Conservation (phyloP, 129 eudicot species). For the Daucus carota region DH1_v3.0 NC_030386.2:21015501-21016000, state of each 20-base stretch:
- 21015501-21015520: not conserved
- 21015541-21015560: not conserved
- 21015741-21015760: not conserved
- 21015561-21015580: not conserved
- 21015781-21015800: too few species aligned
- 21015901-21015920: too few species aligned
- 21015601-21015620: not conserved
- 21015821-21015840: too few species aligned
- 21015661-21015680: not conserved
- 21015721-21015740: not conserved
- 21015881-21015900: too few species aligned
- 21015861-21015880: too few species aligned
- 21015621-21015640: not conserved
- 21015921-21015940: too few species aligned
- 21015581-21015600: not conserved
- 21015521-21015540: not conserved
- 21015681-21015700: not conserved
- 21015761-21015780: not conserved
- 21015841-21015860: too few species aligned
- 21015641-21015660: not conserved
- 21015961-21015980: too few species aligned
- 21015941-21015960: too few species aligned
- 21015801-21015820: too few species aligned
- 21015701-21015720: not conserved
- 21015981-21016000: too few species aligned